Conservation (phyloP, 2,329 filamentous ascomycete species). For the Arthrinium puccinioides region DNA sequence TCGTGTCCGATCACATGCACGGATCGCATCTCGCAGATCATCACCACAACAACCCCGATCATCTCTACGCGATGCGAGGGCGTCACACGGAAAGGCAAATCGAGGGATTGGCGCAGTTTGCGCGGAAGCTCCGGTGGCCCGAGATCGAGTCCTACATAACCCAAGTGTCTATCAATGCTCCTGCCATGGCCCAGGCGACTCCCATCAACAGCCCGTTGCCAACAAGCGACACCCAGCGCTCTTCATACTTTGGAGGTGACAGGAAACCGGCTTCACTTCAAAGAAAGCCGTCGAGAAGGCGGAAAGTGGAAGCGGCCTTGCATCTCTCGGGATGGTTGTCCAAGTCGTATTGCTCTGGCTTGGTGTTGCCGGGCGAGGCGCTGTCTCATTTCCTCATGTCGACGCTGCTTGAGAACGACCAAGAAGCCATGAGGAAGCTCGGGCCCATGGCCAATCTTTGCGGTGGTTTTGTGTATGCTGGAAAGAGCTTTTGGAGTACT, state of each 20-base stretch:
- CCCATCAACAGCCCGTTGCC: conserved; percentile 32
- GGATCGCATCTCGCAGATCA: conserved; percentile 28
- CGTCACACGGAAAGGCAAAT: conserved; percentile 52
- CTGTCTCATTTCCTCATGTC: conserved; percentile 59
- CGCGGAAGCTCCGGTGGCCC: conserved; percentile 55
- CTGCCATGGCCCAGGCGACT: conserved; percentile 31
- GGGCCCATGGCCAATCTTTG: conserved; percentile 56
- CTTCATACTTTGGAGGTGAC: conserved; percentile 38
- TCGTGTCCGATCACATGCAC: conserved; percentile 25
- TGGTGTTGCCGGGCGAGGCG: conserved; percentile 58
- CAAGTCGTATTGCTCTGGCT: conserved; percentile 58
- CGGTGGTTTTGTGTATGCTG: conserved; percentile 55
- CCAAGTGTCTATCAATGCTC: conserved; percentile 40
- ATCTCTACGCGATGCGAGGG: conserved; percentile 44
- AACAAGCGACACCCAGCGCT: conserved; percentile 27
- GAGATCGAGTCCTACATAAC: conserved; percentile 45
- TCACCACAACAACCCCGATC: conserved; percentile 20
- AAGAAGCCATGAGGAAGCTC: conserved; percentile 48
- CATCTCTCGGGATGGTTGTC: conserved; percentile 59
- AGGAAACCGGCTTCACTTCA: conserved; percentile 18
- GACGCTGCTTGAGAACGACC: conserved; percentile 57
- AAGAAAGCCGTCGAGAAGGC: conserved; percentile 33
- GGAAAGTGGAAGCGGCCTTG: conserved; percentile 49
- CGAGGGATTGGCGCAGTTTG: conserved; percentile 56
- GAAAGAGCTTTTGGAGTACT: conserved; percentile 64